Percentiles rank a stretch among this genome's conserved stretches.
Conservation (phyloP, 2,329 filamentous ascomycete genomes). For the Coniochaeta sp. region DNA sequence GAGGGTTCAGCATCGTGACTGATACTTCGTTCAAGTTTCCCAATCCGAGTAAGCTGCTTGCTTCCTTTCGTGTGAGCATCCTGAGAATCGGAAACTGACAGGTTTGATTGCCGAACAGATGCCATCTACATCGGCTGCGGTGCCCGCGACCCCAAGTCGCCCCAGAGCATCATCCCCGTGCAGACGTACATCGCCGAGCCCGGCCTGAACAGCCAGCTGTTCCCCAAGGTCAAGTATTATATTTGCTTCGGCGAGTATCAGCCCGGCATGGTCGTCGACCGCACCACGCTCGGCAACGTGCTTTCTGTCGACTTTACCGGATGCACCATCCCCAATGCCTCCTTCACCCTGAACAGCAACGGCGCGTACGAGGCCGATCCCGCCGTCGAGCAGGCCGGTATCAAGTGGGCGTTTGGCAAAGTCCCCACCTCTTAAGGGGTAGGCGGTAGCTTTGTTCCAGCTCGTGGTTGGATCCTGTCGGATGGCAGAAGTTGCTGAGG, state of each 20-base stretch:
- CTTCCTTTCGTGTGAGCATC: neutral
- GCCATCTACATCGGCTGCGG: constrained; percentile 4
- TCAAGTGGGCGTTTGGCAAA: neutral
- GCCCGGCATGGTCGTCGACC: constrained; percentile 4
- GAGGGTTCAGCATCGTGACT: neutral
- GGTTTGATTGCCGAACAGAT: neutral
- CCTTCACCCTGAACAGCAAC: neutral
- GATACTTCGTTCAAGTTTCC: neutral
- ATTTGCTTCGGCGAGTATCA: constrained; percentile 3
- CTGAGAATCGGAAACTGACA: neutral
- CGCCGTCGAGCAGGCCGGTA: neutral
- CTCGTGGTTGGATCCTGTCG: too few species aligned
- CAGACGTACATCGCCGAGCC: constrained; percentile 5
- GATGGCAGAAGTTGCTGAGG: too few species aligned
- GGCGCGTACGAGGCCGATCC: neutral
- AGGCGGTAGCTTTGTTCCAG: too few species aligned
- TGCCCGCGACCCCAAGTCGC: constrained; percentile 1
- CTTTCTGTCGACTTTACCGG: constrained; percentile 1
- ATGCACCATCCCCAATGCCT: constrained; percentile 1
- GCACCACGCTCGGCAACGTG: neutral
- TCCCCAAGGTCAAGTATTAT: constrained; percentile 3
- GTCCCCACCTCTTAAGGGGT: neutral
- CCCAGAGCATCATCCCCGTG: neutral
- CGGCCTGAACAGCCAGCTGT: neutral
- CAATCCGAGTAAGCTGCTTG: neutral